Conservation (phyloP, 139 green algal genomes). For the Chlamydomonas asymmetrica region DNA sequence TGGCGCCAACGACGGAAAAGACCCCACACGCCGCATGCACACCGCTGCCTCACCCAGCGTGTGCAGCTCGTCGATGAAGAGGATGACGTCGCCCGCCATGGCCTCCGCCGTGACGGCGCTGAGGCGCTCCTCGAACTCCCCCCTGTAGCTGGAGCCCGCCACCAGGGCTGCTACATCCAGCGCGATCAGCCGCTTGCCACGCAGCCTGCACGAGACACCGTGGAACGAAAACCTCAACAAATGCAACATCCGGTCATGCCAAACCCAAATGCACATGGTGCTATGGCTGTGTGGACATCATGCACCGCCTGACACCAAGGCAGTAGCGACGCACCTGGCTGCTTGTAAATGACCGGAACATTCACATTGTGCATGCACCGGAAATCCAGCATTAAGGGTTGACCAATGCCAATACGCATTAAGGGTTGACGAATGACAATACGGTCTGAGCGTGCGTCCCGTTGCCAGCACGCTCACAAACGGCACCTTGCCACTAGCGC, state of each 20-base stretch:
- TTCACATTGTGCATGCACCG: neutral
- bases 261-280: no score
- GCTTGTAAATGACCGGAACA: neutral
- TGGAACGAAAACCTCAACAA: neutral
- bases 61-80: slow-evolving; percentile 83
- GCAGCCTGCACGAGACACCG: slow-evolving; percentile 29
- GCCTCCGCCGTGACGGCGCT: slow-evolving; percentile 62
- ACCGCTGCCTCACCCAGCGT: slow-evolving; percentile 57
- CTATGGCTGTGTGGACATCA: no score
- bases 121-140: slow-evolving; percentile 85
- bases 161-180: slow-evolving; percentile 88
- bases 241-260: no score
- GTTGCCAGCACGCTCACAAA: no score
- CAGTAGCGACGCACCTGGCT: neutral
- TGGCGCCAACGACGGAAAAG: no score
- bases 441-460: no score
- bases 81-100: slow-evolving; percentile 51
- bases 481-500: no score
- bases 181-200: slow-evolving; percentile 70
- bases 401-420: no score
- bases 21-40: no score
- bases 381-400: no score
- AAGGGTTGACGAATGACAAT: no score
- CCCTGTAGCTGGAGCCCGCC: slow-evolving; percentile 85
- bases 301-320: neutral